Conservation (phyloP, 805 yeast genomes). For the Blastobotrys muscicola region DNA sequence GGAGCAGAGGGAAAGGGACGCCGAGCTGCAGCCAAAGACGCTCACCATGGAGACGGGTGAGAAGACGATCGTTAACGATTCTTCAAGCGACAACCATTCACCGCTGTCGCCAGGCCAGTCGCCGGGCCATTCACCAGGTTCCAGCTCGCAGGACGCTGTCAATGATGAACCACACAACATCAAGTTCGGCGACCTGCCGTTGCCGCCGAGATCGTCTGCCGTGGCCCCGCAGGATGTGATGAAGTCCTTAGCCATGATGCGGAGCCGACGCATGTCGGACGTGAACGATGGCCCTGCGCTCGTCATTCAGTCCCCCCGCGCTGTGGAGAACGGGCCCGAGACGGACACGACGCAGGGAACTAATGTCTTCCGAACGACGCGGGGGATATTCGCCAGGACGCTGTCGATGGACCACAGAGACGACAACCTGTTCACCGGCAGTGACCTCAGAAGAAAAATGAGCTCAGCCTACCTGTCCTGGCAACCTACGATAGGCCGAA, state of each 20-base stretch:
- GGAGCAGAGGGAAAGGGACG: conserved; percentile 32
- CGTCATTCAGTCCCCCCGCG: conserved; percentile 70
- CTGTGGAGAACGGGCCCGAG: conserved; percentile 36
- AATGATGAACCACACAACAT: conserved; percentile 27
- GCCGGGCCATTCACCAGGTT: neutral
- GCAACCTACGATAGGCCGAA: conserved; percentile 86
- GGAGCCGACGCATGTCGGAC: conserved; percentile 29
- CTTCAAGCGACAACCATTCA: neutral
- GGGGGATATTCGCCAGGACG: no score
- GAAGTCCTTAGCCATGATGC: conserved; percentile 74
- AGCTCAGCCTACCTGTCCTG: conserved; percentile 61
- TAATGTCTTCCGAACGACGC: neutral
- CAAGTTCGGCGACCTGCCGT: conserved; percentile 48
- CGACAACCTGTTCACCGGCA: neutral
- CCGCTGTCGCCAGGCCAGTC: neutral
- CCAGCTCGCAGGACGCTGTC: neutral
- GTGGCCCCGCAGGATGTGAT: conserved; percentile 73
- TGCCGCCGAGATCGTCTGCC: conserved; percentile 14
- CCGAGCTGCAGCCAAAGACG: conserved; percentile 18
- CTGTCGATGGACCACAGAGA: no score
- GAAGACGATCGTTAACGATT: conserved; percentile 1
- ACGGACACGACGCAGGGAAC: conserved; percentile 2
- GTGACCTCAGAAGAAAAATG: conserved; percentile 18
- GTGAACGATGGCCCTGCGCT: conserved; percentile 57
- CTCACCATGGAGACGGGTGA: conserved; percentile 9